Evolutionary conservation across 2,329 filamentous ascomycete species (phyloP), one percentile per base, ranked within the genome.

Genomic region (Stemphylium vesicarium): DNA sequence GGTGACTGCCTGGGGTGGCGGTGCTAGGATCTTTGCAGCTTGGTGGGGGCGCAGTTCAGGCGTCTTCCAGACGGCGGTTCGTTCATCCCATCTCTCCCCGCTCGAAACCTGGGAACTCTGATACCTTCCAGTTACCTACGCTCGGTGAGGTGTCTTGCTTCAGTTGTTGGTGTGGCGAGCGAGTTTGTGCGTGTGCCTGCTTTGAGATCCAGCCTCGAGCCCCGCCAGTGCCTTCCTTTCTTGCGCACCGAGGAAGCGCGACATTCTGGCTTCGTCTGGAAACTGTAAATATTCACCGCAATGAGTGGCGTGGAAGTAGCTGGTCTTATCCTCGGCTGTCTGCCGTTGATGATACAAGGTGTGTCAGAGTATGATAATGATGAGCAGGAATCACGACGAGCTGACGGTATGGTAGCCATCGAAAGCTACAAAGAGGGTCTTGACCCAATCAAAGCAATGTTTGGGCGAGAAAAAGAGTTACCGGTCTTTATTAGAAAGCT

Each of bases 341-440:
- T 79, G 7, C 76, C 77, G 5, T 49, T 79, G 1, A 53, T 78
- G 5, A 73, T 79, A 15, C 65, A 70, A 56, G 68, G 69, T 69
- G 8, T 11, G 55, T 40, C n/a, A 11, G 15, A 12, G 6, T 16
- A 53, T 57, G 4, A 60, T 59, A 8, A 24, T 59, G 9, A 26
- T 47, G n/a, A 31, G 16, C 4, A 2, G 20, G 8, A 11, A 13
- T 8, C 13, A n/a, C 2, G 20, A 46, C 9, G 4, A 36, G 47
- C 50, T 62, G 1, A 62, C 22, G 4, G 8, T 20, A 15, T n/a
- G 4, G 8, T 46, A 71, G 65, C 64, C 2, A 67, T 70, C n/a
- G 73, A 77, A 33, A 66, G 66, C 32, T 78, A 77, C 44, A 72
- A 76, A 36, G 72, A 76, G 38, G 73, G 77, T 2, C 63, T 78